Conservation (phyloP, 2,329 filamentous ascomycete species). For the Sporothrix luriei region DNA sequence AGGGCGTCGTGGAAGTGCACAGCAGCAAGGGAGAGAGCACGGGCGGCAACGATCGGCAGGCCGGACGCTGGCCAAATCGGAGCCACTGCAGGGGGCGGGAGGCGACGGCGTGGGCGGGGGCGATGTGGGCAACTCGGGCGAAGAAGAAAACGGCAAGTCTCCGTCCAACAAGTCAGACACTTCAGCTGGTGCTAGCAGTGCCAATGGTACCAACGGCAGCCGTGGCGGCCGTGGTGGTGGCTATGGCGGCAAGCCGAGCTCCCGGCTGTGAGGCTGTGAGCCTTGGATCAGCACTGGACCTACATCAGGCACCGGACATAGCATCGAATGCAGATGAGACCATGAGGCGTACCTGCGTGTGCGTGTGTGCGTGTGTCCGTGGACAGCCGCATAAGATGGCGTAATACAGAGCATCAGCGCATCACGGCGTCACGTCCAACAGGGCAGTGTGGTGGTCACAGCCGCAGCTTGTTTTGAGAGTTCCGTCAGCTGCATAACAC, state of each 20-base stretch:
- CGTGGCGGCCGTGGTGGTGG: neutral
- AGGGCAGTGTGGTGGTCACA: neutral
- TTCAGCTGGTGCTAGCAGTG: constrained; percentile 25
- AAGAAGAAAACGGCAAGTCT: neutral
- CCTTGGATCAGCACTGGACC: neutral
- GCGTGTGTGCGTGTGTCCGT: neutral
- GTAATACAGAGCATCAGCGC: neutral
- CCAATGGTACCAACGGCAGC: neutral
- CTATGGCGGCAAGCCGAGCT: constrained; percentile 16
- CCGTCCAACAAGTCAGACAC: constrained; percentile 19
- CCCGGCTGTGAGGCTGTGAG: constrained; percentile 17
- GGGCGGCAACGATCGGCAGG: constrained; percentile 25
- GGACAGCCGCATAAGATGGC: neutral
- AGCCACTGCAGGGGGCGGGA: constrained; percentile 28
- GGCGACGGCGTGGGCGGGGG: constrained; percentile 10
- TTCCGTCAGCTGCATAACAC: neutral
- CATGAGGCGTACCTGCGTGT: neutral
- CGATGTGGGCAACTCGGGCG: neutral
- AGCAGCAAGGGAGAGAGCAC: constrained; percentile 1
- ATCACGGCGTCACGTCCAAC: neutral
- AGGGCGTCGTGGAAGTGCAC: neutral
- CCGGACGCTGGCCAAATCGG: constrained; percentile 21
- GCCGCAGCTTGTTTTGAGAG: constrained; percentile 7
- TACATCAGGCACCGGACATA: neutral
- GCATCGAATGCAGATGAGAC: neutral